Evolutionary conservation across 75 land plant species (phyloP), one percentile per base, ranked within the genome.

Genomic region (Selaginella tamariscina): DNA sequence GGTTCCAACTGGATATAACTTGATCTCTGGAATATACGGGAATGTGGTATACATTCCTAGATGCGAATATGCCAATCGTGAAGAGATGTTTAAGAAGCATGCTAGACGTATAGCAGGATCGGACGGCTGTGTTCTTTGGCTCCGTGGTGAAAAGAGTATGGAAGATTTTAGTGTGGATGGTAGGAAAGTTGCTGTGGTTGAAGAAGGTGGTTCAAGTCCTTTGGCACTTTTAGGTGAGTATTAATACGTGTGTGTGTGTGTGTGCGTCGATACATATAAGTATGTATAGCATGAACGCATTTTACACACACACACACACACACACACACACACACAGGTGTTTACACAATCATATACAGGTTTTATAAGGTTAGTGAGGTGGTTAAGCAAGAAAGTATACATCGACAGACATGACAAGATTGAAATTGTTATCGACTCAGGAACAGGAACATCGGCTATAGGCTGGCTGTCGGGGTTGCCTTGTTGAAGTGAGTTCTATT

Each of bases 381-480:
- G 83, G 75, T 78, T 93, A n/a, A 78, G 90, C 33, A 83, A 82
- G 68, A 56, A 71, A 13, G 71, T 73, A 68, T 32, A 71, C 65
- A 80, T 89, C 73, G 90, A 95, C 27, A 84, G 59, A 8, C 44
- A 74, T 11, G 71, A 73, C 33, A 44, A 33, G 1, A 0, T 89
- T 23, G 72, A 78, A n/a, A 56, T 93, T 71, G 78, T 93, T 31
- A 77, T 89, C 2, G 98, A 93, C 78, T 77, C 88, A 55, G 98
- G 98, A 31, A 93, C 98, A 24, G 98, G 98, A 32, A 93, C 98
- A 56, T 89, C 98, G 15, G 95, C 98, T 65, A 67, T 86, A 76
- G 98, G 98, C 49, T 93, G 39, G 88, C 79, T 23, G 77, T 93
- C 56, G 98, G 91, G 69, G 82, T 77, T 59, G 23, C 77, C 11